Evolutionary conservation across 768 basidiomycete genomes (phyloP), one percentile per base, ranked within the genome.

Genomic region (Boletus barrowsii): DNA sequence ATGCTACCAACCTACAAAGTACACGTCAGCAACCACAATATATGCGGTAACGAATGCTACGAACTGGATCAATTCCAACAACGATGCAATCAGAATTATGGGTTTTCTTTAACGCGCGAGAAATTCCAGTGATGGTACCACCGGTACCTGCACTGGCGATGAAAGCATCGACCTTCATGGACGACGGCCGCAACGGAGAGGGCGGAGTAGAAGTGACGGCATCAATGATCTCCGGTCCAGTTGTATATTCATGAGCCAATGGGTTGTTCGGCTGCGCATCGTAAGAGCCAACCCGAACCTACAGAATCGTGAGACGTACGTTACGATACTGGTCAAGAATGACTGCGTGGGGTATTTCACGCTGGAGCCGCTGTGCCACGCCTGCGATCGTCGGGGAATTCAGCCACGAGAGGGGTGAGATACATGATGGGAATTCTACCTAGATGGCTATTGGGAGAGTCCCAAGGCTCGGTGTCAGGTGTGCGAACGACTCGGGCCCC

Each of bases 401-500:
- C 86, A 90, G 84, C 82, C 83, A 84, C 82, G 84, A 87, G 79
- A 75, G 67, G 72, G 63, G 69, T 66, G 15, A 53, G 59, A 50
- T 50, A 50, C 49, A 37, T 20, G 56, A 67, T 57, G 61, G 59
- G 65, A 65, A 76, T 73, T 78, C 79, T 83, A 90, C 92, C 90
- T 83, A 98, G 89, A 68, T 97, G 90, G 58, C 89, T 91, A 42
- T 93, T 87, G 14, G 90, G 87, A 2, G 93, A 85, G 65, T 97
- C 88, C 83, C 85, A 96, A 5, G 90, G 82, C 1, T 90, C 93
- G 51, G 88, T 88, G 11, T 84, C 93, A 5, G 96, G 96, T 5
- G 97, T 98, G 47, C 97, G 89, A 51, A 98, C 78, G 49, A 99
- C 93, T 68, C 93, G 88, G 3, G 97, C 97, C 4, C 97, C 96